phyloP scores from a whole-genome alignment of 768 basidiomycete species.

The Phaeotremella fagi region DNA sequence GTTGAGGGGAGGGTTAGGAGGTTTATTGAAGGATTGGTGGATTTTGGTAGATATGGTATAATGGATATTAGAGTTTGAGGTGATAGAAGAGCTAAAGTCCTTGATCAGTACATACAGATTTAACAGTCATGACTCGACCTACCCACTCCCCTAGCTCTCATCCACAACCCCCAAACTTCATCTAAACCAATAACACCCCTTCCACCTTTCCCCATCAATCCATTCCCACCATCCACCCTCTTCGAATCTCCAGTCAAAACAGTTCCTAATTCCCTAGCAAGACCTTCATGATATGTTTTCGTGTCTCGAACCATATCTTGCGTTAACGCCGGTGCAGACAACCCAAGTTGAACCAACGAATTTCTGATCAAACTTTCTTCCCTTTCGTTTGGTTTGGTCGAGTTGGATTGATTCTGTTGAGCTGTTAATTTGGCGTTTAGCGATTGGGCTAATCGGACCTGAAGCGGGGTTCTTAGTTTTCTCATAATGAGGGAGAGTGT shows the following conservation, averaged over 20 bases:
- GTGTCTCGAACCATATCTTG: slow-evolving; percentile 83
- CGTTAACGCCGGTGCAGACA: slow-evolving; percentile 79
- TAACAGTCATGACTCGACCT: slow-evolving; percentile 45
- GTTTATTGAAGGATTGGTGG: slow-evolving; percentile 65
- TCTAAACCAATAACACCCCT: slow-evolving; percentile 81
- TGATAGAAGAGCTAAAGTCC: slow-evolving; percentile 69
- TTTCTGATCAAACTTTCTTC: slow-evolving; percentile 75
- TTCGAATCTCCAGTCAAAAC: slow-evolving; percentile 55
- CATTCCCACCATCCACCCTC: slow-evolving; percentile 46
- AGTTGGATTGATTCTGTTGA: slow-evolving; percentile 23
- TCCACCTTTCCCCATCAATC: slow-evolving; percentile 61
- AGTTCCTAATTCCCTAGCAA: slow-evolving; percentile 73
- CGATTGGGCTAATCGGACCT: slow-evolving; percentile 71
- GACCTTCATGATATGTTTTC: slow-evolving; percentile 67
- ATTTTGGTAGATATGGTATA: slow-evolving; percentile 61
- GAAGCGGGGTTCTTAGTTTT: background rate
- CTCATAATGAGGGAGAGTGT: background rate
- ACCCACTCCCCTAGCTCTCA: slow-evolving; percentile 87
- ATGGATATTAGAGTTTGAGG: slow-evolving; percentile 79
- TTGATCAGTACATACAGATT: background rate
- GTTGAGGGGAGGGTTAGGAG: slow-evolving; percentile 67
- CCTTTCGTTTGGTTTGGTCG: slow-evolving; percentile 6
- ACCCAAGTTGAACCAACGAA: slow-evolving; percentile 81
- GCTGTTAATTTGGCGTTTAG: slow-evolving; percentile 75
- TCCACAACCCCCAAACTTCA: slow-evolving; percentile 95